A percentile compares a stretch with the other conserved stretches of the same genome.
Conservation (phyloP, 2,329 filamentous ascomycete genomes). For the Hymenoscyphus fructigenus region DNA sequence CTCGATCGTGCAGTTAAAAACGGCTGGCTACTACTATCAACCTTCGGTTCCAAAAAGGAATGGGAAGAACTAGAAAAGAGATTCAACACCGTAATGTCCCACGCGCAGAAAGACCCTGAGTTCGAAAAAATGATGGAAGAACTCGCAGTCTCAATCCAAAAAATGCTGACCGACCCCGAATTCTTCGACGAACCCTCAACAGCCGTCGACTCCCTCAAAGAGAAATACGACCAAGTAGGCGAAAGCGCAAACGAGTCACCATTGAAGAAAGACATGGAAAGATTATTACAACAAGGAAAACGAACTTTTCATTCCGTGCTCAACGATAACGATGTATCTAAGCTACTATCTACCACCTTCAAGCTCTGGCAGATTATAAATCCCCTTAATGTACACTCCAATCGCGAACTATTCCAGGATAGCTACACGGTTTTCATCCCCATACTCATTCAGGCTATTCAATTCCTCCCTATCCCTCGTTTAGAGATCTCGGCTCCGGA, state of each 20-base stretch:
- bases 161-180: slow-evolving; percentile 78
- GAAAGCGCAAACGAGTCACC: slow-evolving; percentile 57
- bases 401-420: slow-evolving; percentile 72
- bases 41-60: slow-evolving; percentile 70
- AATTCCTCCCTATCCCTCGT: slow-evolving; percentile 86
- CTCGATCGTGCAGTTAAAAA: slow-evolving; percentile 74
- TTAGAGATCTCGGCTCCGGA: slow-evolving; percentile 83
- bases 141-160: slow-evolving; percentile 71
- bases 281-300: slow-evolving; percentile 67
- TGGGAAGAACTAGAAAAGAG: slow-evolving; percentile 74
- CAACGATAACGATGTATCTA: slow-evolving; percentile 69
- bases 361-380: slow-evolving; percentile 70
- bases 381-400: slow-evolving; percentile 61
- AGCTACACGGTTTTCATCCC: slow-evolving; percentile 79
- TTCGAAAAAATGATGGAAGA: slow-evolving; percentile 78
- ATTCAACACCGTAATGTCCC: slow-evolving; percentile 69
- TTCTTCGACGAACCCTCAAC: slow-evolving; percentile 73
- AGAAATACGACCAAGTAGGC: slow-evolving; percentile 61
- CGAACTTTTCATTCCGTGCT: slow-evolving; percentile 66
- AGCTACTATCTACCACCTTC: slow-evolving; percentile 64
- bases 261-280: slow-evolving; percentile 71
- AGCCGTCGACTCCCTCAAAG: slow-evolving; percentile 51
- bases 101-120: slow-evolving; percentile 74
- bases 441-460: slow-evolving; percentile 70
- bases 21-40: slow-evolving; percentile 77